Evolutionary conservation across 2,329 filamentous ascomycete species (phyloP), one percentile per base, ranked within the genome.

Genomic region (Coniochaeta sp.): DNA sequence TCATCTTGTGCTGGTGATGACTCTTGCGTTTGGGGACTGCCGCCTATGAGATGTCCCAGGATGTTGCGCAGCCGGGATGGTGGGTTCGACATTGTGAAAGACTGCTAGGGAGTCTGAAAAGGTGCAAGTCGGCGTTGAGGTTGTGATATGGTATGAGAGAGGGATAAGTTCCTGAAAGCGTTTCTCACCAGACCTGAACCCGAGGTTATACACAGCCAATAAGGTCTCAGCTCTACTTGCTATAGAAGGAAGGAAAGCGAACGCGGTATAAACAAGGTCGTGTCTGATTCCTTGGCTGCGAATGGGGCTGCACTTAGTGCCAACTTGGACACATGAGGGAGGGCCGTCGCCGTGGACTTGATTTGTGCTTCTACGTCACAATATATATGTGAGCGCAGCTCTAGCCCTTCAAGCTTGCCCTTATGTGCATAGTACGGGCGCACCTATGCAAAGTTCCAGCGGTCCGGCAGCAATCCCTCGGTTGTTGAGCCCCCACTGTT

Each of bases 1-100:
- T 65, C 76, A 66, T 55, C 58, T 28, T 28, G 54, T 5, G 28
- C 6, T 17, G 8, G 7, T 34, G 31, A 55, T 14, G 26, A 11
- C 5, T 17, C 58, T 43, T 17, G 60, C 17, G 47, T 24, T 52
- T 52, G 47, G 12, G 47, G 26, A 58, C 74, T 77, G 60, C 74
- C 71, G 58, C 31, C 31, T 19, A 57, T 22, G 70, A 73, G 55
- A 67, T 68, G 60, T 65, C 60, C 62, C 64, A 68, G 64, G 61
- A 69, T 58, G 55, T 61, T 66, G n/a, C 63, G 61, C 19, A 69
- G 65, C 54, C 67, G 61, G 31, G 65, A 67, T 8, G 64, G 61
- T 7, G 67, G 60, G 43, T 60, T 22, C 16, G 67, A 66, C 66
- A 66, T 67, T 28, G 44, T 58, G 54, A 57, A 33, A 50, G 19